These are phyloP conservation scores for Kitagawia praeruptora DNA, from an alignment of 129 eudicot species.

Conservation along the genomic window DNA sequence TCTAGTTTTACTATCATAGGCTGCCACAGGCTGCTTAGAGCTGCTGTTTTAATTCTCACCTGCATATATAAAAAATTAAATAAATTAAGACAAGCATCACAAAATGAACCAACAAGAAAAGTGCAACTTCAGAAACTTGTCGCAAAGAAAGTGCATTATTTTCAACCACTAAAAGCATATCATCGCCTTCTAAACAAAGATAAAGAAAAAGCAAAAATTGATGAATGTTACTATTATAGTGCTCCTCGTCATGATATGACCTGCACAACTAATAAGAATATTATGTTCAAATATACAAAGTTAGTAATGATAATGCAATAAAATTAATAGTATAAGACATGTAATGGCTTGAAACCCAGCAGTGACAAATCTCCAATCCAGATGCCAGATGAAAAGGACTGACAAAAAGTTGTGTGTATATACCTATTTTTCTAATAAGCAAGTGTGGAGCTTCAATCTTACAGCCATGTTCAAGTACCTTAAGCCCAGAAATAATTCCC, in stretches of 20 bases:
- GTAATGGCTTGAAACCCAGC: too few relatives aligned
- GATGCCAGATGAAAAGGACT: not conserved
- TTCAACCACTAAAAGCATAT: not conserved
- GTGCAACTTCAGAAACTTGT: not conserved
- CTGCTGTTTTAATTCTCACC: constrained; percentile 28
- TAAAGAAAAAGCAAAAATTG: not conserved
- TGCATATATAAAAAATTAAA: constrained; percentile 9
- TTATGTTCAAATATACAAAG: constrained; percentile 1
- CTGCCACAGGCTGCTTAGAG: too few relatives aligned
- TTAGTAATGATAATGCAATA: too few relatives aligned
- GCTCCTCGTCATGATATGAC: constrained; percentile 91
- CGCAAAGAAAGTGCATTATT: not conserved
- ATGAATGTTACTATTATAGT: constrained; percentile 28
- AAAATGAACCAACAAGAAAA: not conserved
- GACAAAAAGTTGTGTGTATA: not conserved
- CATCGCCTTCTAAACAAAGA: not conserved
- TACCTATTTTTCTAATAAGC: not conserved
- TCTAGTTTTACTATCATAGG: too few relatives aligned
- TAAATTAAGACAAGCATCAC: not conserved
- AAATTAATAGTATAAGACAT: too few relatives aligned
- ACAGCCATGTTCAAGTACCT: not conserved
- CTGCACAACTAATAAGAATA: constrained; percentile 39
- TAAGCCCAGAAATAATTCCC: too few relatives aligned
- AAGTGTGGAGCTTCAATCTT: not conserved
- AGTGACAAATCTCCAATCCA: not conserved